These are phyloP conservation scores for Lactarius evosmus DNA, from an alignment of 768 basidiomycete species.

Conservation along the genomic window DNA sequence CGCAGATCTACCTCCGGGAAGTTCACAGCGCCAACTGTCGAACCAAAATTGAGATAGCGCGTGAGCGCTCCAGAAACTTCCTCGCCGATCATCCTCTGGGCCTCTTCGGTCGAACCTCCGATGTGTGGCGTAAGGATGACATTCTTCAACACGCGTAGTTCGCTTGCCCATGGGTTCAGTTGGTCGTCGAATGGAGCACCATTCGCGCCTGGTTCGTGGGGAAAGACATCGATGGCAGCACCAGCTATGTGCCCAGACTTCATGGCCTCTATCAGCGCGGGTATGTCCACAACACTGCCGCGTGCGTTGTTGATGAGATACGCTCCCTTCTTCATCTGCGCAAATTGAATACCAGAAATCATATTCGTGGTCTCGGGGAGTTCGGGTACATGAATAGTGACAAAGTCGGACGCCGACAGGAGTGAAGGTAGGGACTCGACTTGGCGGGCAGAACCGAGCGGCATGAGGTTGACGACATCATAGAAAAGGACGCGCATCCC, in stretches of 20 bases:
- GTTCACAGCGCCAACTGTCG: conserved; percentile 91
- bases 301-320: conserved; percentile 99
- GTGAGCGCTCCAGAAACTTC: conserved; percentile 84
- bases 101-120: conserved; percentile 98
- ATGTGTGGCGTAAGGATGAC: conserved; percentile 98
- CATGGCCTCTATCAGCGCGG: conserved; percentile 77
- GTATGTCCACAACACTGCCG: conserved; percentile 92
- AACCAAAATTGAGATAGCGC: conserved; percentile 90
- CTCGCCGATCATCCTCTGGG: conserved; percentile 94
- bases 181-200: conserved; percentile 87
- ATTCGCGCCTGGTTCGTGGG: conserved; percentile 88
- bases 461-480: conserved; percentile 96
- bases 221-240: conserved; percentile 93
- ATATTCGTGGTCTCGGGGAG: conserved; percentile 93
- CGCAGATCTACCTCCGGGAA: conserved; percentile 98
- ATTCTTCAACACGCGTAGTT: conserved; percentile 76
- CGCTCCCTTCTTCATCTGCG: conserved; percentile 90
- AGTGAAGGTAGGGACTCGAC: conserved; percentile 75
- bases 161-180: conserved; percentile 79
- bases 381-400: conserved; percentile 96
- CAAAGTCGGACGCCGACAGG: conserved; percentile 81
- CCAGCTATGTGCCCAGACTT: conserved; percentile 87
- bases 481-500: conserved; percentile 95
- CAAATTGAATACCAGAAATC: conserved; percentile 74
- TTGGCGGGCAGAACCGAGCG: conserved; percentile 89